Base-by-base conservation (phyloP, 148 eudicot species). In the Camellia sinensis region DNA sequence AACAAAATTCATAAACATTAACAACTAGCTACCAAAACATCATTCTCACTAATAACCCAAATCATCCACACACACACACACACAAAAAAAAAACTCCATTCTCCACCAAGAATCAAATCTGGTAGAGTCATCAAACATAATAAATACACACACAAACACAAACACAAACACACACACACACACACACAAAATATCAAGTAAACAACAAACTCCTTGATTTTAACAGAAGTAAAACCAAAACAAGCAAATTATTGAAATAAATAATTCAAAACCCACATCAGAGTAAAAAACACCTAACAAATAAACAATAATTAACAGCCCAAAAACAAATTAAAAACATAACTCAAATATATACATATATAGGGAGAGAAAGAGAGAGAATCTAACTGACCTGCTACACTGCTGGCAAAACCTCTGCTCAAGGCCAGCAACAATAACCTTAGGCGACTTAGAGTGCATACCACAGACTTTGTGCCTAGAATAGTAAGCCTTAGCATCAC, bases 321-420 rank as follows among this genome's bases (percentile, higher is more conserved):
- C 37, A 29, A 44, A 2, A 45, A 69, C 75, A n/a, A 71, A 71
- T 41, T 48, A 71, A 21, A 54, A 73, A 43, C 15, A 60, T 44
- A 48, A 43, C 37, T 40, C 73, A 76, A 53, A 64, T 19, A 62
- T 40, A 75, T 68, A 78, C 41, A 15, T 6, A 50, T 5, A 14
- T 77, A 59, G 7, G 40, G 56, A 76, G 54, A 5, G 59, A 67
- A 56, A 45, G 7, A 21, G 57, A 53, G 3, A 73, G 22, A 64
- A 57, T 65, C 60, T 48, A 80, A 22, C 67, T 21, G 60, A 92
- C 97, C 97, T 89, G 92, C 98, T 95, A 74, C 98, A 95, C 90
- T 95, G 97, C 87, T 95, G 98, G 87, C 98, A 95, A 85, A 95
- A 95, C 67, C 98, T 84, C 80, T 95, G 97, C 67, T 90, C 82